phyloP scores from a whole-genome alignment of 495 filamentous ascomycete species.

The Penicillium daleae region DNA sequence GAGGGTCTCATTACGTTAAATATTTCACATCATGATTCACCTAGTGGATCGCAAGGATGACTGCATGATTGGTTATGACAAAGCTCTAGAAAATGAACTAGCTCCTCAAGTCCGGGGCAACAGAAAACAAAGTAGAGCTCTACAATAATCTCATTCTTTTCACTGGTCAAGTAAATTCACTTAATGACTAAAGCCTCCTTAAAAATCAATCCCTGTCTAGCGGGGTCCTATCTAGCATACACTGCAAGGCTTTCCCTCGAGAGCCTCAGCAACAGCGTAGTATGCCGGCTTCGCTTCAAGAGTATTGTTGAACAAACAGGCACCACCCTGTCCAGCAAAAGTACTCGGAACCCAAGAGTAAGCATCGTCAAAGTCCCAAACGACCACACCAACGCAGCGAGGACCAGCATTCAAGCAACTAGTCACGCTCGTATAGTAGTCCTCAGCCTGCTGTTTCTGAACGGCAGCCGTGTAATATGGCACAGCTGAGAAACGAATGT shows the following conservation, averaged over 20 bases:
- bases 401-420: conserved; percentile 56
- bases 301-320: conserved; percentile 49
- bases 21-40: no score
- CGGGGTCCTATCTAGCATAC: conserved; percentile 18
- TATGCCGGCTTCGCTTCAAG: conserved; percentile 56
- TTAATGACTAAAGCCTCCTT: neutral
- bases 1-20: no score
- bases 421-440: conserved; percentile 55
- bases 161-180: neutral
- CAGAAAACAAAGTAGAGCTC: no score
- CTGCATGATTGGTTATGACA: no score
- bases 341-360: conserved; percentile 57
- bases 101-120: no score
- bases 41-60: no score
- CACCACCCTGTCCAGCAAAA: conserved; percentile 51
- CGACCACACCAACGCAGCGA: conserved; percentile 62
- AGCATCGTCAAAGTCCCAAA: conserved; percentile 60
- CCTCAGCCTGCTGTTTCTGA: conserved; percentile 53
- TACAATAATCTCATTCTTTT: no score
- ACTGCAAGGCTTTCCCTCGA: conserved; percentile 22
- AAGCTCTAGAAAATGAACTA: no score
- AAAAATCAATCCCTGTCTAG: neutral
- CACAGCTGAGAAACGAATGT: conserved; percentile 51
- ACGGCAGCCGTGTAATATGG: conserved; percentile 35
- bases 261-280: conserved; percentile 29